These are phyloP conservation scores for Salix udensis DNA, from an alignment of 345 rosid genomes.

Conservation along the genomic window DNA sequence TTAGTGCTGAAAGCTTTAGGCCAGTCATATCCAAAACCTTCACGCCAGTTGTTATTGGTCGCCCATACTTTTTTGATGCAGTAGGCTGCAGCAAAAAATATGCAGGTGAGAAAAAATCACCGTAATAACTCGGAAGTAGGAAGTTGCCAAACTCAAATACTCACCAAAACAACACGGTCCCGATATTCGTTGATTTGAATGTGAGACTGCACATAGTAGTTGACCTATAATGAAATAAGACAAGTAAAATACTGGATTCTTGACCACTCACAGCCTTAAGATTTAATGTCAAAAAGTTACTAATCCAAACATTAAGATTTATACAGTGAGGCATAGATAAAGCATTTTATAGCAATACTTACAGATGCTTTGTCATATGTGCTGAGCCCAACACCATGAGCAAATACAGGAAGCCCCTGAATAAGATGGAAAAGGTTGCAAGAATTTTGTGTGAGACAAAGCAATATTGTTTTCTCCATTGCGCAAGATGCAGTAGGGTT, in stretches of 20 bases:
- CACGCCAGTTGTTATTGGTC: constrained; percentile 78
- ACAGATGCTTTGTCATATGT: constrained; percentile 92
- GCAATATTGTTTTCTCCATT: not conserved
- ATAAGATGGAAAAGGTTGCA: constrained; percentile 15
- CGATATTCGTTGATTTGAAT: constrained; percentile 94
- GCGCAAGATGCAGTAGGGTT: not conserved
- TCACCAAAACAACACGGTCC: constrained; percentile 79
- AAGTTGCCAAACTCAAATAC: constrained; percentile 22
- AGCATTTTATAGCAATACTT: constrained; percentile 27
- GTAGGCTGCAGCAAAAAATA: constrained; percentile 55
- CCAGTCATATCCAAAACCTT: constrained; percentile 97
- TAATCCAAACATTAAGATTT: not conserved
- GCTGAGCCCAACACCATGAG: constrained; percentile 78
- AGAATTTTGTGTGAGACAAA: constrained; percentile 2
- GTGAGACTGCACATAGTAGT: constrained; percentile 87
- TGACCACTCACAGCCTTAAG: not conserved
- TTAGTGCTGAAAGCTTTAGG: constrained; percentile 73
- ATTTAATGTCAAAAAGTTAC: not conserved
- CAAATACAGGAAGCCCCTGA: constrained; percentile 90
- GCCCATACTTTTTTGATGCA: constrained; percentile 63
- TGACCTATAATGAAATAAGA: constrained; percentile 47
- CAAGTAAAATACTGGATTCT: not conserved
- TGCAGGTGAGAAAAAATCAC: constrained; percentile 12
- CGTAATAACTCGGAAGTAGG: not conserved
- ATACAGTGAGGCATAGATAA: not conserved